These are phyloP conservation scores for Epichloe hybrida DNA, from an alignment of 2,329 filamentous ascomycete species.

Conservation along the genomic window DNA sequence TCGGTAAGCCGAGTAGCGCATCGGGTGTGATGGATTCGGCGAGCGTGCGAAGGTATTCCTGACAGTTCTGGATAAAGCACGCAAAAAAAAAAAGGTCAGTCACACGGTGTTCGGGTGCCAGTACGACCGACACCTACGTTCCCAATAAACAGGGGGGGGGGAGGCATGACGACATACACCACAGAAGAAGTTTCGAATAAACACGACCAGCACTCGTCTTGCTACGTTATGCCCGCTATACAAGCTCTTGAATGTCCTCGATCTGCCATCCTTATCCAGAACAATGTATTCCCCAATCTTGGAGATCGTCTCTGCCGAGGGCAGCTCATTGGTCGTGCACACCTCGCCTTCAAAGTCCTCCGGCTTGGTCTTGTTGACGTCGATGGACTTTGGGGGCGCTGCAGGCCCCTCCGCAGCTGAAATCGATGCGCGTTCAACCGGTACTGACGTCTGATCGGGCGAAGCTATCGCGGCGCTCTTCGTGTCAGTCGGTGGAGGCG, in stretches of 20 bases:
- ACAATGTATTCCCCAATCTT: slow-evolving; percentile 43
- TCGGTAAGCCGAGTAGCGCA: slow-evolving; percentile 34
- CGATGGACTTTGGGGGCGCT: background rate
- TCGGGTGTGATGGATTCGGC: slow-evolving; percentile 42
- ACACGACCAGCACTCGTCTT: slow-evolving; percentile 52
- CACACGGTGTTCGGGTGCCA: too few relatives aligned
- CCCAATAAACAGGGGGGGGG: too few relatives aligned
- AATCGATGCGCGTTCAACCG: background rate
- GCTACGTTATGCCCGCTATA: slow-evolving; percentile 42
- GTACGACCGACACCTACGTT: background rate
- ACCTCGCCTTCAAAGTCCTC: slow-evolving; percentile 44
- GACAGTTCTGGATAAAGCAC: slow-evolving; percentile 45
- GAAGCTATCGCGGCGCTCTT: background rate
- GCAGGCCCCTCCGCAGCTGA: background rate
- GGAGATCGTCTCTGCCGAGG: slow-evolving; percentile 32
- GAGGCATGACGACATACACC: slow-evolving; percentile 44
- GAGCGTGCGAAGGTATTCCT: slow-evolving; percentile 56
- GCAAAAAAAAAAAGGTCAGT: background rate
- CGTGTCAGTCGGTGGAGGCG: background rate
- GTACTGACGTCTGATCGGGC: background rate
- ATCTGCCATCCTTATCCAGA: slow-evolving; percentile 46
- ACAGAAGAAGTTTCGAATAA: slow-evolving; percentile 71
- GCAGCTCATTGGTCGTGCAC: slow-evolving; percentile 40
- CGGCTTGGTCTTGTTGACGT: slow-evolving; percentile 26
- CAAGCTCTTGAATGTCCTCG: slow-evolving; percentile 48